A percentile compares a stretch with the other conserved stretches of the same genome.
phyloP scores from a whole-genome alignment of 306 rosid species.

The Acacia crassicarpa region DNA sequence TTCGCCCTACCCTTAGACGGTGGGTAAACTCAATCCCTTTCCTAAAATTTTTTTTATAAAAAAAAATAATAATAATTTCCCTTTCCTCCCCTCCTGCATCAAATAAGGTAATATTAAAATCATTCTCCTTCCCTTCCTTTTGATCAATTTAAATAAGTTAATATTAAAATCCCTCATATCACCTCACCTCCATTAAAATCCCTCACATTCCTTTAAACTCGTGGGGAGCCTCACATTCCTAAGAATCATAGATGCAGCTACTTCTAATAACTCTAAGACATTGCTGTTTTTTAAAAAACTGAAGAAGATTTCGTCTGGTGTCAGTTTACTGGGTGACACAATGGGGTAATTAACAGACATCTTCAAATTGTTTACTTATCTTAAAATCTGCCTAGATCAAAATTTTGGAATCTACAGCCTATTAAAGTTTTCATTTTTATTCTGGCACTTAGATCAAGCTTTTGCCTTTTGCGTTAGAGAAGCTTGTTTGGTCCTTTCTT shows the following conservation, averaged over 20 bases:
- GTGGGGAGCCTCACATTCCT: too few relatives aligned
- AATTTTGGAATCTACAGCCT: slow-evolving; percentile 30
- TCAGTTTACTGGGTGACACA: slow-evolving; percentile 27
- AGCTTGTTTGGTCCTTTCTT: background rate
- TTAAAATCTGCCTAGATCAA: slow-evolving; percentile 36
- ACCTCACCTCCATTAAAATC: too few relatives aligned
- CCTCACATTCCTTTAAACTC: too few relatives aligned
- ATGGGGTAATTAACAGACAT: slow-evolving; percentile 29
- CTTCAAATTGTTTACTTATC: slow-evolving; percentile 35
- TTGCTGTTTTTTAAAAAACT: slow-evolving; percentile 19
- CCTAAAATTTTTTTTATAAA: too few relatives aligned
- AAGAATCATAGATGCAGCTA: slow-evolving; percentile 18
- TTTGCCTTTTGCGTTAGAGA: slow-evolving; percentile 13
- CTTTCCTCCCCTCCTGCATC: too few relatives aligned
- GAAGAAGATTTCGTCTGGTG: slow-evolving; percentile 11
- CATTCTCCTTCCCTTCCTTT: too few relatives aligned
- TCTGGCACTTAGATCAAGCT: background rate
- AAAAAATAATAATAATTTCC: too few relatives aligned
- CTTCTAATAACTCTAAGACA: slow-evolving; percentile 10
- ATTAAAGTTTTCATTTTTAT: slow-evolving; percentile 10
- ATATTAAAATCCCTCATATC: too few relatives aligned
- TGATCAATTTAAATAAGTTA: too few relatives aligned
- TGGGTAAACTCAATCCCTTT: too few relatives aligned
- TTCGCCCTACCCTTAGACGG: too few relatives aligned
- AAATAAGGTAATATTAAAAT: too few relatives aligned